These are phyloP conservation scores for Ulota crispa DNA, from an alignment of 225 moss, liverwort and hornwort genomes.

Conservation along the genomic window DNA sequence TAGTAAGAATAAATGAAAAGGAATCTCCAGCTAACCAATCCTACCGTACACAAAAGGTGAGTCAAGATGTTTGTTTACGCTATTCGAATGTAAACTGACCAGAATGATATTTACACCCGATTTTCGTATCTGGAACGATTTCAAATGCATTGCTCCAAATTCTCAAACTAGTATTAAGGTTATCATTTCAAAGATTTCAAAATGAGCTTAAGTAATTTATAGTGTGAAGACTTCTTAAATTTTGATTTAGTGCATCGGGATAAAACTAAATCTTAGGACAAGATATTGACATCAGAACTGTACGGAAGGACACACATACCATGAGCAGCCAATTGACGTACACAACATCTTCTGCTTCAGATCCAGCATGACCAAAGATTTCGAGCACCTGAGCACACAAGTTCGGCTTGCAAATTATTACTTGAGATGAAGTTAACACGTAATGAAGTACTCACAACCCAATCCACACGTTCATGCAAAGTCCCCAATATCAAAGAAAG, in stretches of 20 bases:
- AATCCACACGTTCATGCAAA: conserved; percentile 9
- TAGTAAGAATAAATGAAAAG: background rate
- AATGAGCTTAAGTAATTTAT: background rate
- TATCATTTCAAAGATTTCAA: background rate
- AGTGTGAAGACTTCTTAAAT: background rate
- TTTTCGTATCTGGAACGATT: background rate
- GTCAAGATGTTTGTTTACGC: background rate
- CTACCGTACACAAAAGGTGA: background rate
- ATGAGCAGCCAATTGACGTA: conserved; percentile 76
- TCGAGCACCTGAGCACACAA: conserved; percentile 50
- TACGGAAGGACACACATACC: conserved; percentile 39
- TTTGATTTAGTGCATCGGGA: background rate
- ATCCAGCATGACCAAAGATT: conserved; percentile 62
- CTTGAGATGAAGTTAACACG: background rate
- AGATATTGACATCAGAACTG: background rate
- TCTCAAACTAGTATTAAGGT: background rate
- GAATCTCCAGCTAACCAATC: background rate
- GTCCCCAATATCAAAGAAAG: background rate
- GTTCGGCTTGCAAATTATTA: background rate
- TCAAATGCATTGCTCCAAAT: conserved; percentile 1
- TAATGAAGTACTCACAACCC: background rate
- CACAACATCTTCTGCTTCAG: conserved; percentile 51
- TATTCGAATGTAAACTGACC: background rate
- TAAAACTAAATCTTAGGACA: background rate
- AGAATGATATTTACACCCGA: background rate